Conservation (phyloP, 345 rosid species). For the rapeseed (Brassica napus) region DNA sequence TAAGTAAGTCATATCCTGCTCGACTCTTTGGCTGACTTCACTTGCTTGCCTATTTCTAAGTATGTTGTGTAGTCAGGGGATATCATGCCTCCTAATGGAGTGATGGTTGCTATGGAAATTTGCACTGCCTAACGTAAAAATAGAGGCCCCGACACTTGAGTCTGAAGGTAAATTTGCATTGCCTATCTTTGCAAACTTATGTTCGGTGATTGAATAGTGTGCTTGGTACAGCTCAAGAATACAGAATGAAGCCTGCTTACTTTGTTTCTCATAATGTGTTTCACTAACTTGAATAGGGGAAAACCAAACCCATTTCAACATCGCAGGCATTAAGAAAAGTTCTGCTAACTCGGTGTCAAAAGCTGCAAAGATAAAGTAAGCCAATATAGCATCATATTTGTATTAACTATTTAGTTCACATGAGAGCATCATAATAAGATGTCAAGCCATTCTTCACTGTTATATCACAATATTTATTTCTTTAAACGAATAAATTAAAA, state of each 20-base stretch:
- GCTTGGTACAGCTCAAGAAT: too few relatives aligned
- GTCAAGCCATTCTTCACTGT: not conserved
- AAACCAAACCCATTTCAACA: not conserved
- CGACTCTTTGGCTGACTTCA: too few relatives aligned
- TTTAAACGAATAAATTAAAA: not conserved
- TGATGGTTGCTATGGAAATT: not conserved
- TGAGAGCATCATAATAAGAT: not conserved
- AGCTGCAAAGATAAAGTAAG: too few relatives aligned
- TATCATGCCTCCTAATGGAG: slow-evolving; percentile 23
- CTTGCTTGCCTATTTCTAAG: too few relatives aligned
- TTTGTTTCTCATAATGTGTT: not conserved
- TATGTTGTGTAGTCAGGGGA: not conserved
- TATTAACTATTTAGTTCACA: not conserved
- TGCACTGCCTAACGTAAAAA: not conserved
- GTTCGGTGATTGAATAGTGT: not conserved
- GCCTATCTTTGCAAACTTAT: not conserved
- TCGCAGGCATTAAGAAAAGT: not conserved
- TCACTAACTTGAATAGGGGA: not conserved
- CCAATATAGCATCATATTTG: too few relatives aligned
- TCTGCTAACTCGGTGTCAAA: too few relatives aligned
- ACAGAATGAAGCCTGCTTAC: too few relatives aligned
- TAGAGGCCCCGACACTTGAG: not conserved
- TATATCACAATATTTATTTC: not conserved
- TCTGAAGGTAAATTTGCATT: not conserved
- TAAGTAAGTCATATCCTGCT: too few relatives aligned